Conservation (phyloP, 148 eudicot genomes). For the Arbutus unedo region DNA sequence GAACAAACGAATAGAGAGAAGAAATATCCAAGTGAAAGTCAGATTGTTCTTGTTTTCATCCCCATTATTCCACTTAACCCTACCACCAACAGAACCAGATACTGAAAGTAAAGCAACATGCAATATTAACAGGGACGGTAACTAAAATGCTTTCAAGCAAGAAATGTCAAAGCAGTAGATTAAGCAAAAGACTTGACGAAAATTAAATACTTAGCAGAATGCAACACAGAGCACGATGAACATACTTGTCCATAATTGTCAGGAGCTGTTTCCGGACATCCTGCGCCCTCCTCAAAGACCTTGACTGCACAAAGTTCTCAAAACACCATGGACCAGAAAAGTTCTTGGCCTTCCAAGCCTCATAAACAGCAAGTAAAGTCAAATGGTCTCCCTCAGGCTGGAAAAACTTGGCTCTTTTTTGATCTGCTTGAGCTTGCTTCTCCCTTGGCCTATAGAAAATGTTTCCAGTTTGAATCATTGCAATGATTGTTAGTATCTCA, state of each 20-base stretch:
- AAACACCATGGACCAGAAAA: conserved; percentile 92
- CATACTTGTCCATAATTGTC: conserved; percentile 93
- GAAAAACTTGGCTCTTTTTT: conserved; percentile 89
- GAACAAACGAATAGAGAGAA: too few species aligned
- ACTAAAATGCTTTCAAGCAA: not conserved
- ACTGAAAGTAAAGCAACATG: too few species aligned
- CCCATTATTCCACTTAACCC: too few species aligned
- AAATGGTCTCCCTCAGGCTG: conserved; percentile 97
- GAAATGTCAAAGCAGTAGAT: not conserved
- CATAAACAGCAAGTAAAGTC: conserved; percentile 93
- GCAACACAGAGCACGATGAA: conserved; percentile 10
- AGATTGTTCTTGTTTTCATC: too few species aligned
- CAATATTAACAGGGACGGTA: too few species aligned
- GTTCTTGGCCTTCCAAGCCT: conserved; percentile 94
- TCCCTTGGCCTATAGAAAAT: conserved; percentile 87
- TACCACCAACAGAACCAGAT: too few species aligned
- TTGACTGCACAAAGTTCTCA: conserved; percentile 93
- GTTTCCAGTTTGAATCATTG: conserved; percentile 94
- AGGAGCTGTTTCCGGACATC: conserved; percentile 95
- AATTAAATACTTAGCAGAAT: not conserved
- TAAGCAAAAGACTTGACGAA: conserved; percentile 6
- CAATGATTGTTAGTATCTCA: conserved; percentile 89
- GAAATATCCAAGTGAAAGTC: too few species aligned
- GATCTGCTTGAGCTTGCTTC: conserved; percentile 97
- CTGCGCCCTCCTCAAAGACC: conserved; percentile 90